Conservation (phyloP, 192 early-diverging fungal genomes). For the Thamnidium elegans region DNA sequence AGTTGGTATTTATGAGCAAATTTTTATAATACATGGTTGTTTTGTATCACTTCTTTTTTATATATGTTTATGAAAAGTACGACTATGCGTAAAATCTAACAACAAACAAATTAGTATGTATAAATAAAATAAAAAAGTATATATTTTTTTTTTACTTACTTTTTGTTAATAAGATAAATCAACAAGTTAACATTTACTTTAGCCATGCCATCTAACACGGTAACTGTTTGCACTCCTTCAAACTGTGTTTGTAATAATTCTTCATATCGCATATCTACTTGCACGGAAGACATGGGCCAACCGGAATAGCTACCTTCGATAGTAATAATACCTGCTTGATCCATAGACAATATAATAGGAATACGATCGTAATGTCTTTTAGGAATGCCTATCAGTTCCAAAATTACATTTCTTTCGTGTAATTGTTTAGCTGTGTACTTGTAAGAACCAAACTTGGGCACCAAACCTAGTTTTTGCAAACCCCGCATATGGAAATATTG, state of each 20-base stretch:
- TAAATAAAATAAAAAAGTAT: conserved; percentile 6
- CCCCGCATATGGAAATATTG: conserved; percentile 95
- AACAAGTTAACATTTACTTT: conserved; percentile 96
- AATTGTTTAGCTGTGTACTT: conserved; percentile 96
- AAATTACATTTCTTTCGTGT: conserved; percentile 87
- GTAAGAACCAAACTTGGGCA: conserved; percentile 96
- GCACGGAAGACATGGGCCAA: conserved; percentile 59
- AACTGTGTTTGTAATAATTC: conserved; percentile 94
- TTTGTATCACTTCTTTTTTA: too few species aligned
- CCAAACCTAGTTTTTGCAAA: conserved; percentile 78
- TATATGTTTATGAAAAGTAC: background rate
- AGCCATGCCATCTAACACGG: conserved; percentile 83
- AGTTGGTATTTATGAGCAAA: too few species aligned
- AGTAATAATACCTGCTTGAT: conserved; percentile 87
- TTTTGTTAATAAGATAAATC: conserved; percentile 96
- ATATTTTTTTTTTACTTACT: conserved; percentile 50
- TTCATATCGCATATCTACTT: conserved; percentile 86
- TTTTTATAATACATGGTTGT: too few species aligned
- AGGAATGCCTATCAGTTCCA: conserved; percentile 78
- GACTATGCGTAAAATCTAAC: conserved; percentile 26
- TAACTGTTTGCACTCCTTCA: conserved; percentile 87
- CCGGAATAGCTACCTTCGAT: conserved; percentile 85
- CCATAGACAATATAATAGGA: conserved; percentile 87
- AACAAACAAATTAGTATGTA: conserved; percentile 2
- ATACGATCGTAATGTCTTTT: conserved; percentile 87